Conservation (phyloP, 768 basidiomycete genomes). For the Chalciporus piperatus region DNA sequence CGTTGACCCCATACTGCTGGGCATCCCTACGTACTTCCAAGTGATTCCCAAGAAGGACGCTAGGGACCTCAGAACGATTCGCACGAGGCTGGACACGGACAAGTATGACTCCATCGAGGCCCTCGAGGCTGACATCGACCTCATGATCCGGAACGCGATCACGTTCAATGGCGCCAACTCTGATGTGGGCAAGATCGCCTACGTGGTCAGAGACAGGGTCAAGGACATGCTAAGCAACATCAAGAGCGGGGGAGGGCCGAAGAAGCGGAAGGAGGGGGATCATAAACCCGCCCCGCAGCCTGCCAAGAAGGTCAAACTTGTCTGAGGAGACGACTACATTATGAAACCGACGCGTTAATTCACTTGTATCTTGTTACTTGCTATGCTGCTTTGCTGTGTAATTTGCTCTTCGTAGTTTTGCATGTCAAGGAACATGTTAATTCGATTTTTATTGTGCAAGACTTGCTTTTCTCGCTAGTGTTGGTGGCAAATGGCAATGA, state of each 20-base stretch:
- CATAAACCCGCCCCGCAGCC: constrained; percentile 56
- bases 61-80: constrained; percentile 81
- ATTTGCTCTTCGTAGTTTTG: constrained; percentile 12
- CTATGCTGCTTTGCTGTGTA: constrained; percentile 33
- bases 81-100: constrained; percentile 75
- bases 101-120: constrained; percentile 76
- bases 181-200: constrained; percentile 67
- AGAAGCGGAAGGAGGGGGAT: constrained; percentile 77
- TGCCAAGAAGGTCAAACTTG: constrained; percentile 64
- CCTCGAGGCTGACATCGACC: constrained; percentile 80
- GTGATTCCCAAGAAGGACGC: constrained; percentile 83
- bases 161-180: constrained; percentile 84
- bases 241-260: constrained; percentile 41
- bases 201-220: constrained; percentile 47
- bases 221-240: constrained; percentile 51
- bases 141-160: constrained; percentile 88
- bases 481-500: no score
- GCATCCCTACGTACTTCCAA: constrained; percentile 86
- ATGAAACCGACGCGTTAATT: constrained; percentile 26
- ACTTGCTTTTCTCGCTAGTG: no score
- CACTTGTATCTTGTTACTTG: constrained; percentile 25
- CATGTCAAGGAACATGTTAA: not conserved
- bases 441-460: not conserved
- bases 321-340: constrained; percentile 37
- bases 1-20: constrained; percentile 82